These are phyloP conservation scores for Globisporangium camurandrum DNA, from an alignment of 352 stramenopile genomes.

Conservation along the genomic window DNA sequence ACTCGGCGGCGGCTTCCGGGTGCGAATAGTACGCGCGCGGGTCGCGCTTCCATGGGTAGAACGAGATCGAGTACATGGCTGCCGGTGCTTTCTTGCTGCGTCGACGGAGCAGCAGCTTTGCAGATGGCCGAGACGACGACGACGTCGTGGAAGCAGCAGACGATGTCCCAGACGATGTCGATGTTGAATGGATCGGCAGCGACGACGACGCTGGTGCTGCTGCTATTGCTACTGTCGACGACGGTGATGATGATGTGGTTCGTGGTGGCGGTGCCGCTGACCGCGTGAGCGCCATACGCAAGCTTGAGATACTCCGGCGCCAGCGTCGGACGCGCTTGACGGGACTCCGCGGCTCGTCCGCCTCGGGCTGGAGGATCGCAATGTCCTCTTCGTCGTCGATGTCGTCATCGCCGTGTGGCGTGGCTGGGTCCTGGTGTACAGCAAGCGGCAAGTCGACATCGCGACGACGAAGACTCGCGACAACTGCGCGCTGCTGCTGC, in stretches of 20 bases:
- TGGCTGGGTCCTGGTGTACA: neutral
- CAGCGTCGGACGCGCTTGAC: conserved; percentile 4
- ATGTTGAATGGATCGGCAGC: neutral
- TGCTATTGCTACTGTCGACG: too few species aligned
- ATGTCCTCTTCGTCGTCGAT: conserved; percentile 13
- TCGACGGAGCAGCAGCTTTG: neutral
- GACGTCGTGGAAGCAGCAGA: neutral
- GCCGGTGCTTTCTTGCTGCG: conserved; percentile 15
- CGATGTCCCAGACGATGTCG: neutral
- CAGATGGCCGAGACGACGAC: neutral
- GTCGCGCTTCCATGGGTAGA: conserved; percentile 75
- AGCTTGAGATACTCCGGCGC: conserved; percentile 6
- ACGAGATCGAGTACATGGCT: conserved; percentile 65
- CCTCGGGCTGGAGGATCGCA: conserved; percentile 12
- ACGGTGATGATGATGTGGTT: too few species aligned
- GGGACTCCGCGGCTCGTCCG: neutral
- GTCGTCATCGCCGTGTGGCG: neutral
- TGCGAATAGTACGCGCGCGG: conserved; percentile 57
- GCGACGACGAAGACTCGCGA: neutral
- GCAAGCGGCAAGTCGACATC: neutral
- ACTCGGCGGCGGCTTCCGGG: conserved; percentile 57
- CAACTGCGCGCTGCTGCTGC: neutral
- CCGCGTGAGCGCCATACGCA: conserved; percentile 10
- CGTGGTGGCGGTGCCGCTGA: too few species aligned
- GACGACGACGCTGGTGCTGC: neutral